Evolutionary conservation across 306 rosid species (phyloP).

Genomic region (Quercus cerris): DNA sequence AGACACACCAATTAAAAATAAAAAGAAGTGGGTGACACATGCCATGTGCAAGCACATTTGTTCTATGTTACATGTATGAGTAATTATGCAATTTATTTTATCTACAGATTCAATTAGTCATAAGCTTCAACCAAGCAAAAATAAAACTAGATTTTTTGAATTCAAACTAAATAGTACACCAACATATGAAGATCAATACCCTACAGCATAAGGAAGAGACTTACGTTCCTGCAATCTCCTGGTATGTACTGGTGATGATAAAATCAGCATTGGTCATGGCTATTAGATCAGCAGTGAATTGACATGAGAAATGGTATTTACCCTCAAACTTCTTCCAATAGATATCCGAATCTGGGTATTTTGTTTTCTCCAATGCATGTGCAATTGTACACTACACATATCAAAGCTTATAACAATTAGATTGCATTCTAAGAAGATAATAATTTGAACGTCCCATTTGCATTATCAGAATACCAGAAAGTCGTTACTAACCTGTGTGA

Average conservation of each 20-base stretch:
- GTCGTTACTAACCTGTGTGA: constrained; percentile 66
- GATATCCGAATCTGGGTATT: constrained; percentile 84
- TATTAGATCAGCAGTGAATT: constrained; percentile 87
- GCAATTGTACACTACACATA: constrained; percentile 81
- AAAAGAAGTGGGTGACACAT: neutral
- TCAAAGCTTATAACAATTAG: constrained; percentile 18
- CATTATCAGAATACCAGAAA: neutral
- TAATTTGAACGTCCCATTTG: constrained; percentile 6
- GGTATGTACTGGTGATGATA: constrained; percentile 95
- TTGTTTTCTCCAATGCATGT: constrained; percentile 92
- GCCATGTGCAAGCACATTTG: neutral
- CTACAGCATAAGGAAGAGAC: constrained; percentile 27
- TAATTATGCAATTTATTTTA: neutral
- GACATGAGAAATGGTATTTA: constrained; percentile 88
- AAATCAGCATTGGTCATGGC: constrained; percentile 97
- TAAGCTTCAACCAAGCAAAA: neutral
- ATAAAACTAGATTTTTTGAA: neutral
- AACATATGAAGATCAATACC: neutral
- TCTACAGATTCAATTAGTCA: constrained; percentile 4
- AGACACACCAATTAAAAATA: neutral
- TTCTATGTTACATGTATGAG: neutral
- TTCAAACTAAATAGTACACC: neutral
- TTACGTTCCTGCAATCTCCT: constrained; percentile 96
- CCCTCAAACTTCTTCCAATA: constrained; percentile 88
- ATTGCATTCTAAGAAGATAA: constrained; percentile 11